Percentiles rank a stretch among this genome's conserved stretches.
phyloP scores from a whole-genome alignment of 169 alveolate species.

The Cryptosporidium viatorum region DNA sequence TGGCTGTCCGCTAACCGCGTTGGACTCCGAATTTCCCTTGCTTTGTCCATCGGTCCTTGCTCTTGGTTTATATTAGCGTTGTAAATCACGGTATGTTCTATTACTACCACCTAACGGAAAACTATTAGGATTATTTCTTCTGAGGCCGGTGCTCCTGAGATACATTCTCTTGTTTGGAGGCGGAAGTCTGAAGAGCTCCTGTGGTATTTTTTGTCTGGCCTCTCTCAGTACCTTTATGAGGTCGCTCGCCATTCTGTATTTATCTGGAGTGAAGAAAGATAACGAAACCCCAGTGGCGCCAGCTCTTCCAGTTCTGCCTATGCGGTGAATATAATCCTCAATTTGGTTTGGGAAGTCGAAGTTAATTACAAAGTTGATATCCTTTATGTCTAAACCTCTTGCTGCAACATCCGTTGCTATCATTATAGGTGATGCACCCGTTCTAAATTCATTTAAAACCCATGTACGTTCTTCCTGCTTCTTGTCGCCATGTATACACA shows the following conservation, averaged over 20 bases:
- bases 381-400: slow-evolving; percentile 98
- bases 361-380: slow-evolving; percentile 95
- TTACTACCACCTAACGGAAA: background rate
- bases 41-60: slow-evolving; percentile 1
- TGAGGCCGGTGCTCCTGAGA: background rate
- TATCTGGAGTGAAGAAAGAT: slow-evolving; percentile 93
- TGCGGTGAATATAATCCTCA: slow-evolving; percentile 98
- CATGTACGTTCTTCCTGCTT: slow-evolving; percentile 92
- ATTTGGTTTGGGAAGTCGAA: slow-evolving; percentile 98
- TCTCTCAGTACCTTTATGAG: slow-evolving; percentile 92
- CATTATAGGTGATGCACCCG: slow-evolving; percentile 93
- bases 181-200: slow-evolving; percentile 85
- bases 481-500: slow-evolving; percentile 98
- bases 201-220: slow-evolving; percentile 92
- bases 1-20: background rate
- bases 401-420: slow-evolving; percentile 99
- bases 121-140: slow-evolving; percentile 34
- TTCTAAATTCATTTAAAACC: slow-evolving; percentile 94
- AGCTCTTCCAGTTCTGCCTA: slow-evolving; percentile 97
- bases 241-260: slow-evolving; percentile 92
- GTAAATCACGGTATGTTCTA: background rate
- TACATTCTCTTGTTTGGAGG: background rate
- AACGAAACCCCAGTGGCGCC: slow-evolving; percentile 93
- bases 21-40: background rate
- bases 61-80: background rate